Base-by-base conservation (phyloP, 208 protist genomes). In the Spongospora subterranea region DNA sequence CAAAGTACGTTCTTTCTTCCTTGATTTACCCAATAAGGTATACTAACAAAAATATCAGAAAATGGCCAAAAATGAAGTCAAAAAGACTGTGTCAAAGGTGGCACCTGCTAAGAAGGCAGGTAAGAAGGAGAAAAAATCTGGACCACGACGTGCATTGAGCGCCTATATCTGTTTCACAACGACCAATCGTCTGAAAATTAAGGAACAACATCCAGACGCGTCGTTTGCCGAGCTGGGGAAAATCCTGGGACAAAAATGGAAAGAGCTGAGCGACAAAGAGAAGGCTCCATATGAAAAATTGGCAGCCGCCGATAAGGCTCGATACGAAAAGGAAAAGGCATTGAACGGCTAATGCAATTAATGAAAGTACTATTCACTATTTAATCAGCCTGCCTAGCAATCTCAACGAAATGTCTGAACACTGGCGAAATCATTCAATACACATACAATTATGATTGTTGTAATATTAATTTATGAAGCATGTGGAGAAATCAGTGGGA, bases 231-330 rank as follows among this genome's bases (percentile, higher is more conserved):
- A 91, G 50, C 43, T 91, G 38, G 35, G 60, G 17, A 89, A 90
- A 20, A 91, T 91, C 11, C 90, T 91, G 6, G 90, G 90, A 39
- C 0, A 91, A 32, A 91, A 91, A 88, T 91, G 90, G 90, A 91
- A 91, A 38, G 64, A 40, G 45, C 90, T 91, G 38, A 24, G 0
- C 32, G 90, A 90, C 20, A 77, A 91, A 38, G 90, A 91, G 90
- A 91, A 91, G 90, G 39, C 54, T 35, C 89, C 89, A 40, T 91
- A 77, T 64, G 89, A 66, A 64, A 76, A 91, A 20, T 50, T 39
- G n/a, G 71, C 71, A 43, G 71, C 71, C 6, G 71, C 71, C 71
- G 71, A 82, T n/a, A 82, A 82, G 71, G 71, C 71, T 43, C 71
- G 71, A 6, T 82, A 82, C n/a, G 71, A 82, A n/a, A 82, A 82